Percentiles rank a stretch among this genome's conserved stretches.
These are phyloP conservation scores for Fusarium tuaranense DNA, from an alignment of 2,329 filamentous ascomycete species.

Conservation along the genomic window DNA sequence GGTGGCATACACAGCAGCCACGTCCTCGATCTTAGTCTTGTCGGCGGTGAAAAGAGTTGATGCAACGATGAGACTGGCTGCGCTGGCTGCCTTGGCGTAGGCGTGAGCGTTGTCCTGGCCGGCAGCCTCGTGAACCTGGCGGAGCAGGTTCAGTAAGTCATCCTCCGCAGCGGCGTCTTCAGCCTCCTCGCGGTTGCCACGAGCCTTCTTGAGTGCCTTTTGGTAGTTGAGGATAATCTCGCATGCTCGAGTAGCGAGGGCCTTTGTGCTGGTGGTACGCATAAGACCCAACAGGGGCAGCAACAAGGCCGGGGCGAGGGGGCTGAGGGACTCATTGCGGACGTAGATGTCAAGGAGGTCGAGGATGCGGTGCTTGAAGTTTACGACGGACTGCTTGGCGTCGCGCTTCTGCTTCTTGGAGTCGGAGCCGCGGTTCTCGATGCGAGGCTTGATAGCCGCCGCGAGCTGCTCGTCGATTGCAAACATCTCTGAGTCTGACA, in stretches of 20 bases:
- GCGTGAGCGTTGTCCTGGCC: slow-evolving; percentile 73
- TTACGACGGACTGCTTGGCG: slow-evolving; percentile 88
- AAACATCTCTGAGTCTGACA: slow-evolving; percentile 98
- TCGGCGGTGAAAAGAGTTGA: slow-evolving; percentile 70
- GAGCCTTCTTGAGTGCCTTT: slow-evolving; percentile 72
- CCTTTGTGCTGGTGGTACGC: slow-evolving; percentile 80
- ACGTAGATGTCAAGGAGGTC: slow-evolving; percentile 89
- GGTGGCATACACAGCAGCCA: slow-evolving; percentile 73
- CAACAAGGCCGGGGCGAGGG: slow-evolving; percentile 76
- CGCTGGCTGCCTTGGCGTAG: slow-evolving; percentile 81
- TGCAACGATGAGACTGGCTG: slow-evolving; percentile 75
- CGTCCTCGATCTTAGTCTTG: slow-evolving; percentile 62
- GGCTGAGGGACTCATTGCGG: slow-evolving; percentile 78
- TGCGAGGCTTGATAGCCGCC: slow-evolving; percentile 85
- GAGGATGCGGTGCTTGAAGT: slow-evolving; percentile 94
- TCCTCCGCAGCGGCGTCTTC: slow-evolving; percentile 56
- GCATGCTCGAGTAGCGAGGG: slow-evolving; percentile 78
- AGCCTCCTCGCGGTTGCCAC: slow-evolving; percentile 50
- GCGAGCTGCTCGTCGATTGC: slow-evolving; percentile 84
- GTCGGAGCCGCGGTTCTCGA: slow-evolving; percentile 66
- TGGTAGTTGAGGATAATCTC: slow-evolving; percentile 80
- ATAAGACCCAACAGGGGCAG: slow-evolving; percentile 82
- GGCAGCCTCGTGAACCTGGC: slow-evolving; percentile 76
- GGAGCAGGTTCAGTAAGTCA: slow-evolving; percentile 68
- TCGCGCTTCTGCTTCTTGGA: slow-evolving; percentile 89